phyloP scores from a whole-genome alignment of 305 asterid genomes.

The Rubia tinctorum region DNA sequence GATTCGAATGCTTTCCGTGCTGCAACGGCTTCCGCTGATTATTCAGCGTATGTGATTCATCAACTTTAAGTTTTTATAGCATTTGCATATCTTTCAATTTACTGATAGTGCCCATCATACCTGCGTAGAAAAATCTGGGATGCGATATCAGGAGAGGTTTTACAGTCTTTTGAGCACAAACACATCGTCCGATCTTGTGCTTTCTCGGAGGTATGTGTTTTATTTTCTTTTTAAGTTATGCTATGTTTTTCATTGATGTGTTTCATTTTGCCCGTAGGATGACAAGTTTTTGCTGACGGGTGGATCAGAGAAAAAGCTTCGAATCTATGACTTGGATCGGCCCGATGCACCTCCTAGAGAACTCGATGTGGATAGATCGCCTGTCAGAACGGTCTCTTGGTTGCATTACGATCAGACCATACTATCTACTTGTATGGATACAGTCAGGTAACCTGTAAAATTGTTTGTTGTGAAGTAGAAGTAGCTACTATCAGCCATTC shows the following conservation, averaged over 20 bases:
- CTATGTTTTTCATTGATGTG: too few relatives aligned
- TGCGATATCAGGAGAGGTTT: conserved; percentile 23
- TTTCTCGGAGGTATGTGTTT: too few relatives aligned
- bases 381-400: too few relatives aligned
- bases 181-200: conserved; percentile 17
- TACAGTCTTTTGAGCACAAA: conserved; percentile 36
- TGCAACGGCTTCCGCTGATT: conserved; percentile 41
- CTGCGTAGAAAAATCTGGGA: conserved; percentile 27
- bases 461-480: too few relatives aligned
- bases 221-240: too few relatives aligned
- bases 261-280: conserved; percentile 19
- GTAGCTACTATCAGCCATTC: too few relatives aligned
- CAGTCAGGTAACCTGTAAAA: too few relatives aligned
- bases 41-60: conserved; percentile 29
- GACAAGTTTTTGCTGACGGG: conserved; percentile 34
- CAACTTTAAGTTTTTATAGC: too few relatives aligned
- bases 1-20: conserved; percentile 35
- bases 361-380: background rate
- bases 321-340: conserved; percentile 33
- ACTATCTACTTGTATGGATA: too few relatives aligned
- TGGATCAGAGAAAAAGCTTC: conserved; percentile 34
- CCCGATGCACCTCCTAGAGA: conserved; percentile 37
- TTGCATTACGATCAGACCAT: too few relatives aligned
- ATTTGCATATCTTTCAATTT: too few relatives aligned
- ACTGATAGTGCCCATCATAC: too few relatives aligned